A percentile compares a stretch with the other conserved stretches of the same genome.
Evolutionary conservation across 192 early-diverging fungal species (phyloP).

Genomic region (Mortierella alpina): DNA sequence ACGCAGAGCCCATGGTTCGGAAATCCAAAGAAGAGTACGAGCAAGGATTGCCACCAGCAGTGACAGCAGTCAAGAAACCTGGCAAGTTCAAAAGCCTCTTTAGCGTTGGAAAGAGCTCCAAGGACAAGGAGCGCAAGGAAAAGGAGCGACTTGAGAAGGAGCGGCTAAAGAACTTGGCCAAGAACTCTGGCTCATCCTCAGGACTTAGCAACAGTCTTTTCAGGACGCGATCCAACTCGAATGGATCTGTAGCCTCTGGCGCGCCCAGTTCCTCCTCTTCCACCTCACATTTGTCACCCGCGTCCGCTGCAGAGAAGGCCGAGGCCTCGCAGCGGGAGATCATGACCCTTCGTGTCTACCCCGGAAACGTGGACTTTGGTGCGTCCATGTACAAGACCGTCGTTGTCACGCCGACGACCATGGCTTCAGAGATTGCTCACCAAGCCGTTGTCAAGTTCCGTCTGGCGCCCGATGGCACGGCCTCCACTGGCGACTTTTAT

Average conservation of each 20-base stretch:
- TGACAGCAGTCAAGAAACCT: constrained; percentile 34
- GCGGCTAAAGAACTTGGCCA: constrained; percentile 21
- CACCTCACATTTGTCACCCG: neutral
- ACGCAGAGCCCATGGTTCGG: neutral
- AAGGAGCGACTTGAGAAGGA: constrained; percentile 47
- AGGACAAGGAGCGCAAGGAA: constrained; percentile 54
- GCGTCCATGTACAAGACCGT: constrained; percentile 66
- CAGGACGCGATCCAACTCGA: constrained; percentile 49
- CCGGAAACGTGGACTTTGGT: constrained; percentile 67
- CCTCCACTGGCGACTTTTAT: constrained; percentile 59
- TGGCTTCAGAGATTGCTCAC: constrained; percentile 60
- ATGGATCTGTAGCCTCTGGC: constrained; percentile 33
- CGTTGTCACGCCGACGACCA: constrained; percentile 58
- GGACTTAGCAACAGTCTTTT: constrained; percentile 23
- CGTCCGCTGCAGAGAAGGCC: constrained; percentile 20
- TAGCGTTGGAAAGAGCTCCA: constrained; percentile 47
- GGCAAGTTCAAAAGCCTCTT: constrained; percentile 56
- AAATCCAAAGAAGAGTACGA: constrained; percentile 38
- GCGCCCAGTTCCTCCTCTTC: constrained; percentile 1
- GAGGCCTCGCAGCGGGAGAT: constrained; percentile 45
- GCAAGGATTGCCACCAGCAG: constrained; percentile 17
- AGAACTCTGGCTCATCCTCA: neutral
- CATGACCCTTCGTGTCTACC: constrained; percentile 62
- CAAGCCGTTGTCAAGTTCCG: constrained; percentile 65
- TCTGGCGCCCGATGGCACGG: constrained; percentile 59